Base-by-base conservation (phyloP, 768 basidiomycete species). In the Termitomyces bulborhizus region DNA sequence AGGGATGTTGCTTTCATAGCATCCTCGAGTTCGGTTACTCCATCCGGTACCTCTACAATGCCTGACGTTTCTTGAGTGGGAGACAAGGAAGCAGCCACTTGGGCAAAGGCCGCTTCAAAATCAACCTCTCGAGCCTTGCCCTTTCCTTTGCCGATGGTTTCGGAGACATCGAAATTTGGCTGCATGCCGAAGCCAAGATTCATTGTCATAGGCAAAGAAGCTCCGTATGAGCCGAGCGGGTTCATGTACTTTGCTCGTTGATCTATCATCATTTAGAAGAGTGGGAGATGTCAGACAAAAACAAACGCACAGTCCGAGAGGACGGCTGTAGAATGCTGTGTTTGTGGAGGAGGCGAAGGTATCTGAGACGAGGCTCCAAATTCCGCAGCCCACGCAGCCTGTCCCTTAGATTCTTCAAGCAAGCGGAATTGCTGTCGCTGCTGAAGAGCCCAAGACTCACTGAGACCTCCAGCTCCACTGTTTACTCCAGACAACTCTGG, bases 61-160 rank as follows among this genome's bases (percentile, higher is more conserved):
- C 73, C 71, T 16, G 79, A 77, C 31, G 74, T 73, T 26, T 68
- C 57, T 58, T 79, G 75, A 27, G 64, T 59, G 26, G 48, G 48
- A 12, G 69, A 68, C n/a, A 84, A 63, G 18, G 83, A 81, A n/a
- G 80, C 81, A 5, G 75, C 73, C 2, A 79, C 73, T 61, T 87
- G 80, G 11, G 83, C 85, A 69, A 93, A 92, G 9, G 90, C 90
- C n/a, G 86, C 86, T 60, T 93, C 90, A 55, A 92, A 90, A 67
- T 90, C 90, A 4, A 80, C 81, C 51, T 91, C 87, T 54, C 80
- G 77, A 16, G 76, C 82, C 66, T 92, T 94, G 1, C 88, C 90
- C 66, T 96, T 98, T 13, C 84, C 88, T 62, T 85, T 83, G 4
- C 64, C 72, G 54, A 69, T 65, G 15, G 43, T 18, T 43, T 59